Base-by-base conservation (phyloP, 1,284 basidiomycete genomes). In the Anthracocystis walkeri region DNA sequence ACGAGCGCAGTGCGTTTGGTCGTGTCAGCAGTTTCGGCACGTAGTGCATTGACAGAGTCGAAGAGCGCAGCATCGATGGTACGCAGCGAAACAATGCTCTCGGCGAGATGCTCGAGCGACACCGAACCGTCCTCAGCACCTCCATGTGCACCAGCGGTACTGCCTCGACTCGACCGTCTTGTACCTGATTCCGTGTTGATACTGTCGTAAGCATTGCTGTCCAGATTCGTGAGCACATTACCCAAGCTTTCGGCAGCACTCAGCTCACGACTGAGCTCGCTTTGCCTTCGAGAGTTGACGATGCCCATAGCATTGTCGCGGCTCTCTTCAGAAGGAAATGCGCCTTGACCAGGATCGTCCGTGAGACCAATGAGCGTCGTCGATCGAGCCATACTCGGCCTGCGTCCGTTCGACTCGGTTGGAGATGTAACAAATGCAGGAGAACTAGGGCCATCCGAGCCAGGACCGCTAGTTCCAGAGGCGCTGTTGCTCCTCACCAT, bases 11-110 rank as follows among this genome's bases (percentile, higher is more conserved):
- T 66, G 25, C 75, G 59, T 35, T 57, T 51, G 21, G 52, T 35
- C 5, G 50, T 42, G 46, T 66, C 62, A 31, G 42, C 40, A 4
- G 59, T 57, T 10, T 64, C 66, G 12, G 64, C 61, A 29, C 58
- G 66, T 0, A 78, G 50, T 7, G 75, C 67, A 40, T 65, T 72
- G 54, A 68, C 52, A 5, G 68, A 75, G 40, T 63, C 75, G 27
- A 64, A 73, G 7, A 75, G 65, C 8, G 77, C 72, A 7, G 75
- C 77, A n/a, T 75, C 77, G 58, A 79, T 77, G 7, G 77, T 72
- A 4, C 64, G 53, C 16, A 79, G 65, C 33, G 77, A 79, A 7
- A 78, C 55, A 35, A 78, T 69, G 61, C 75, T 78, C 31, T 79
- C 75, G 16, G 65, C 64, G 23, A 79, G 60, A 31, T 68, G 62